phyloP scores from a whole-genome alignment of 2,329 filamentous ascomycete genomes.

The Pezicula carpinea region DNA sequence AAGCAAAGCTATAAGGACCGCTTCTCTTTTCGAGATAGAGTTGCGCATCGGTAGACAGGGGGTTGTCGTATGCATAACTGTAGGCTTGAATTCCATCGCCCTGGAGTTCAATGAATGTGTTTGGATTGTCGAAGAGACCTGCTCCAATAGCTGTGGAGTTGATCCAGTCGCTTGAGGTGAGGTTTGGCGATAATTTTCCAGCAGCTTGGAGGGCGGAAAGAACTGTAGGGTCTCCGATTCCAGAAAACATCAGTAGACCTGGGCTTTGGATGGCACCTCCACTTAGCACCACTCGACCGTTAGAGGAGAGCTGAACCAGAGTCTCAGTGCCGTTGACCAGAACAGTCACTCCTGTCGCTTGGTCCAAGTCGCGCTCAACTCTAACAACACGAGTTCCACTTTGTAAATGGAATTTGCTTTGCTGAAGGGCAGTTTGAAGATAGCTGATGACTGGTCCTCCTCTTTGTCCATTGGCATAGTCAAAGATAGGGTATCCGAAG shows the following conservation, averaged over 20 bases:
- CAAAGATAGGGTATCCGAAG: slow-evolving; percentile 43
- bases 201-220: slow-evolving; percentile 28
- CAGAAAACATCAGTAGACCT: slow-evolving; percentile 46
- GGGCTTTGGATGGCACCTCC: slow-evolving; percentile 47
- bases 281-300: slow-evolving; percentile 38
- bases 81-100: slow-evolving; percentile 41
- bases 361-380: slow-evolving; percentile 34
- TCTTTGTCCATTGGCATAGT: slow-evolving; percentile 44
- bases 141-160: slow-evolving; percentile 44
- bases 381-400: slow-evolving; percentile 39
- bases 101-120: slow-evolving; percentile 47
- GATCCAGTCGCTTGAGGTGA: slow-evolving; percentile 37
- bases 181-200: slow-evolving; percentile 29
- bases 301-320: slow-evolving; percentile 12
- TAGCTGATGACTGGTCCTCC: slow-evolving; percentile 46
- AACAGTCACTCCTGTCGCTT: slow-evolving; percentile 38
- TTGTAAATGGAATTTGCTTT: slow-evolving; percentile 39
- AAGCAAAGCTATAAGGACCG: slow-evolving; percentile 49
- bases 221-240: slow-evolving; percentile 36
- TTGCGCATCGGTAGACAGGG: slow-evolving; percentile 35
- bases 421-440: slow-evolving; percentile 39
- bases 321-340: slow-evolving; percentile 26
- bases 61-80: slow-evolving; percentile 40
- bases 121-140: slow-evolving; percentile 51
- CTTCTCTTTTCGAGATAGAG: slow-evolving; percentile 43